Base-by-base conservation (phyloP, 1,139 yeast genomes). In the Sugiyamaella xylanicola region DNA sequence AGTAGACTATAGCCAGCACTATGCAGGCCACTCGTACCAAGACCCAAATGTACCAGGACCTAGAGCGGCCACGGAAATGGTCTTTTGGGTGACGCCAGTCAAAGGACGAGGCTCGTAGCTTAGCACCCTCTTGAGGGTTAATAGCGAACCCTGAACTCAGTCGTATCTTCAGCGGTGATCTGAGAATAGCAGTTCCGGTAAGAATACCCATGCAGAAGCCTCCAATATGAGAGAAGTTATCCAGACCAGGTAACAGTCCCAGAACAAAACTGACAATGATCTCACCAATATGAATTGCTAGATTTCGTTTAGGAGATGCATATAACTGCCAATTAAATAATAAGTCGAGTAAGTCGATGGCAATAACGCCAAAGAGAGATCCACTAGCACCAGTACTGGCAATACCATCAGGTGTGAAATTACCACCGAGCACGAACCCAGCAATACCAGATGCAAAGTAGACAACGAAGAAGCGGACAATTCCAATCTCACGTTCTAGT, bases 371-470 rank as follows among this genome's bases (percentile, higher is more conserved):
- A 69, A 86, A 86, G 36, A 87, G 71, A 1, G 90, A 79, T 1
- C 93, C 93, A n/a, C 86, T 81, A 1, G 90, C 89, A 1, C 93
- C 93, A 0, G 87, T 82, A 16, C 86, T 81, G 0, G 89, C 83
- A 40, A 84, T 77, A 1, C 91, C 92, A 54, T 77, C 76, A 0
- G 91, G 89, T 1, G 90, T 79, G 66, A 82, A 86, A 68, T 86
- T 86, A 25, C 89, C 84, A 0, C 93, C 92, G 51, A 86, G 74
- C 20, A 86, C 65, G 63, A 85, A 86, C 2, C 93, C 93, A 0
- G 83, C 77, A 13, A 86, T 78, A 0, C 93, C 93, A 61, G 86
- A 74, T 4, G 79, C 73, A 59, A 86, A 63, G 67, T 86, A 86
- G 16, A 86, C 80, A 39, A 84, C 64, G 9, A 79, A 74, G 65